phyloP scores from a whole-genome alignment of 352 stramenopile species.

The Globisporangium acanthophoron region DNA sequence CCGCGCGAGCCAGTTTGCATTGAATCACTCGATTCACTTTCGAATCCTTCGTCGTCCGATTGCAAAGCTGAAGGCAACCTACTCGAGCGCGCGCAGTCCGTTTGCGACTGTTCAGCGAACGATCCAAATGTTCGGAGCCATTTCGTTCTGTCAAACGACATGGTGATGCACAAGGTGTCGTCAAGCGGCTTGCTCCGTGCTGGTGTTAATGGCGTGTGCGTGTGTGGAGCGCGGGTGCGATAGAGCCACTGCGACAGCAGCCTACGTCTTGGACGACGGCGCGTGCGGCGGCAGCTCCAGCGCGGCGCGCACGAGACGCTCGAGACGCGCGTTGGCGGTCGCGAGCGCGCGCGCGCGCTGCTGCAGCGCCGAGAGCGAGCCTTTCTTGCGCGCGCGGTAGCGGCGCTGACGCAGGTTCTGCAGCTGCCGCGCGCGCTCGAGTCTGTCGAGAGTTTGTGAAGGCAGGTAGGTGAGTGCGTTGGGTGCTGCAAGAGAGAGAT shows the following conservation, averaged over 20 bases:
- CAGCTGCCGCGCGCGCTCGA: constrained; percentile 28
- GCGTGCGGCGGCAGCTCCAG: not conserved
- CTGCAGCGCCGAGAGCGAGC: constrained; percentile 22
- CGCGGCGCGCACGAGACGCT: constrained; percentile 1
- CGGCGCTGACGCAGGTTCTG: constrained; percentile 39
- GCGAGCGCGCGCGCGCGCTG: constrained; percentile 2
- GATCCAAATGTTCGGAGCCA: constrained; percentile 1
- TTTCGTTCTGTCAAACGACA: not conserved
- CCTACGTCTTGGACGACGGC: no score
- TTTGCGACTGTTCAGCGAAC: constrained; percentile 9
- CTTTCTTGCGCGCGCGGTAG: constrained; percentile 46
- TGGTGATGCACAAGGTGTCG: not conserved
- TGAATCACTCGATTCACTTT: not conserved
- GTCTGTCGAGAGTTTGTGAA: constrained; percentile 4
- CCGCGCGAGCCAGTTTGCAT: not conserved
- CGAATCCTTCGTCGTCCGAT: constrained; percentile 5
- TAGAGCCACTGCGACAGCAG: no score
- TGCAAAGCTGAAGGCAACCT: not conserved
- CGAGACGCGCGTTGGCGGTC: constrained; percentile 7
- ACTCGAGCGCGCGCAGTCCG: not conserved
- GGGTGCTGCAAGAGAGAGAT: no score
- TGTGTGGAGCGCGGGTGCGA: no score
- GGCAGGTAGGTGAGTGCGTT: not conserved
- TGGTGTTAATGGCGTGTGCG: no score
- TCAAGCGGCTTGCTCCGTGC: not conserved